Evolutionary conservation across 108 stramenopile species (phyloP), one percentile per base, ranked within the genome.

Genomic region (Seminavis robusta): DNA sequence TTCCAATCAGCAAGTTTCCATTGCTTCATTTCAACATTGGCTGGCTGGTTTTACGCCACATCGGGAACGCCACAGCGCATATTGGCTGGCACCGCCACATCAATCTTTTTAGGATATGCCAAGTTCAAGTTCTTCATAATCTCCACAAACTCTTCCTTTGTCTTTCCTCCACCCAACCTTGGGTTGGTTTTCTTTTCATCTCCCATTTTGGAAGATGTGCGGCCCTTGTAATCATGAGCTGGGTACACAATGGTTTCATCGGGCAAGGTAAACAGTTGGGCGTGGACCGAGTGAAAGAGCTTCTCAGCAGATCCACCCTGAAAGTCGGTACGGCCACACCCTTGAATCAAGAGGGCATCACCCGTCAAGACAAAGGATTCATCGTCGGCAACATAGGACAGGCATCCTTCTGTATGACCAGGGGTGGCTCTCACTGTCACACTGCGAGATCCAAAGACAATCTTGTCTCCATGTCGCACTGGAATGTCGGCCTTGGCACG

Each of bases 251-350:
- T 45, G 50, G 76, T 71, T 9, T 57, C 62, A 21, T 87, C 77
- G 5, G 94, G 88, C 15, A 97, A 68, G 8, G 75, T 67, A 57
- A 86, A 94, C 7, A 97, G 50, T 73, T 94, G 81, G 20, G 57
- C 36, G 44, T 85, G 71, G 33, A 95, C 67, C 28, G 69, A 76
- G 1, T 81, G 60, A 57, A 84, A 95, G 13, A 94, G 61, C 11
- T 52, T 65, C 34, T 70, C 67, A 17, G 92, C 68, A 26, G 58
- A 70, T 8, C 95, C 95, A 17, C 79, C 83, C 52, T 82, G 81
- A 57, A 96, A 93, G 53, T 95, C 94, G 3, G 92, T 91, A 29
- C 88, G 72, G 11, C 92, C 94, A 63, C 86, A 87, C 9, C 91
- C 94, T 32, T 80, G 52, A 23, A 95, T 70, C 42, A 94, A 56